These are phyloP conservation scores for Medakamo hakoo DNA, from an alignment of 139 green algal genomes.

Conservation along the genomic window DNA sequence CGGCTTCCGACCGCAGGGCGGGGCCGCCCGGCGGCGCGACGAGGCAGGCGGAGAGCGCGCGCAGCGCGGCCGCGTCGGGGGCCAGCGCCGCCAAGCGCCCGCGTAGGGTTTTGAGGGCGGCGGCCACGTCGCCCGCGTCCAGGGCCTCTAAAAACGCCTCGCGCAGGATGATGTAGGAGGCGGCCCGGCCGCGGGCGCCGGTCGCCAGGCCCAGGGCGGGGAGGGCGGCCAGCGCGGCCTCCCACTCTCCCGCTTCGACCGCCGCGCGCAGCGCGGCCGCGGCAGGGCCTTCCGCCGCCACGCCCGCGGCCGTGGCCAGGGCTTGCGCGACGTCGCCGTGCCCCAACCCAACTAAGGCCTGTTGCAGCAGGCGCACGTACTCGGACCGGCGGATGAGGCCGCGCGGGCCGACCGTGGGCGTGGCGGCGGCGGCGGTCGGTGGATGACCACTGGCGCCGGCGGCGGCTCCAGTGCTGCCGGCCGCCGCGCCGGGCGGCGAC, in stretches of 20 bases:
- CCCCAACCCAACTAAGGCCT: conserved; percentile 46
- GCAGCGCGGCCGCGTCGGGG: neutral
- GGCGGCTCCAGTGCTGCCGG: too few relatives aligned
- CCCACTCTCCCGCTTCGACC: neutral
- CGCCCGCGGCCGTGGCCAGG: conserved; percentile 5
- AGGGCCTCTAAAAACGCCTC: neutral
- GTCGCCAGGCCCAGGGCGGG: neutral
- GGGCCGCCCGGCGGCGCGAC: too few relatives aligned
- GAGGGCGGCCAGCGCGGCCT: neutral
- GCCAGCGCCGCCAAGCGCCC: too few relatives aligned
- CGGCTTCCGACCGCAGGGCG: neutral
- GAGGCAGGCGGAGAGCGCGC: neutral
- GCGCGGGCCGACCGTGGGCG: conserved; percentile 1
- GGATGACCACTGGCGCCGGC: too few relatives aligned
- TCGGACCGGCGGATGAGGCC: conserved; percentile 20
- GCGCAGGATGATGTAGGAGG: too few relatives aligned
- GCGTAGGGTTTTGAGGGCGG: neutral
- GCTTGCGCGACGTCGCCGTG: conserved; percentile 21
- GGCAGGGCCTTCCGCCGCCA: neutral
- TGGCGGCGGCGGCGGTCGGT: too few relatives aligned
- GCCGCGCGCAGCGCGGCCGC: neutral
- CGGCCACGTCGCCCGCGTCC: neutral
- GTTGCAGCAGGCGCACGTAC: conserved; percentile 59
- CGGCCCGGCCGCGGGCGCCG: too few relatives aligned
- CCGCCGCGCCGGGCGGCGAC: too few relatives aligned